Percentiles rank a stretch among this genome's conserved stretches.
Evolutionary conservation across 441 rosid species (phyloP).

Genomic region (Macaranga tanarius): DNA sequence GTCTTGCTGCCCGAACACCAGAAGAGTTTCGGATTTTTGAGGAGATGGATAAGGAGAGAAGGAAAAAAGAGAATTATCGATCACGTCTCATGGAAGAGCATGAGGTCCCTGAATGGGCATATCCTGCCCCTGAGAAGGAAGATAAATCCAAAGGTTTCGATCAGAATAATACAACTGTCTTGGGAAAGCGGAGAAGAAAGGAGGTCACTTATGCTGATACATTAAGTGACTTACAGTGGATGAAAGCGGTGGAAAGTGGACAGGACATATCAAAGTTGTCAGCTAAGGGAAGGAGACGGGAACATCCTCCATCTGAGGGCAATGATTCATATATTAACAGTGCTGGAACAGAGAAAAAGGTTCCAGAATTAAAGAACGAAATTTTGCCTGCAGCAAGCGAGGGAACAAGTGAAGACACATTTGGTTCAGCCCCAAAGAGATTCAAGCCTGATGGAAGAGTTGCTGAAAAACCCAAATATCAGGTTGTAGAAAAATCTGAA

Average conservation of each 20-base stretch:
- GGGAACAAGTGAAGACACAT: slow-evolving; percentile 69
- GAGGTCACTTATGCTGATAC: slow-evolving; percentile 79
- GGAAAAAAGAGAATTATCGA: slow-evolving; percentile 79
- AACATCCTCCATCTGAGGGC: slow-evolving; percentile 35
- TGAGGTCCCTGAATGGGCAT: slow-evolving; percentile 99
- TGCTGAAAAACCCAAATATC: slow-evolving; percentile 35
- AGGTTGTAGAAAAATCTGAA: slow-evolving; percentile 39
- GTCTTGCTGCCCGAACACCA: slow-evolving; percentile 87
- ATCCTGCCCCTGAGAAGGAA: slow-evolving; percentile 58
- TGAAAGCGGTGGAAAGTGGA: slow-evolving; percentile 92
- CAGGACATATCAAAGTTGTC: slow-evolving; percentile 57
- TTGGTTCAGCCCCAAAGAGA: slow-evolving; percentile 45
- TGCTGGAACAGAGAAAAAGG: slow-evolving; percentile 33
- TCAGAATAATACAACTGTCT: slow-evolving; percentile 41
- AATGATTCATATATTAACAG: slow-evolving; percentile 48
- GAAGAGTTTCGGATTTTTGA: slow-evolving; percentile 94
- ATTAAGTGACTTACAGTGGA: slow-evolving; percentile 81
- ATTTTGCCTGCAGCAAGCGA: slow-evolving; percentile 47
- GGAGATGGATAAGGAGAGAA: slow-evolving; percentile 94
- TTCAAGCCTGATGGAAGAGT: slow-evolving; percentile 34
- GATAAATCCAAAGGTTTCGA: slow-evolving; percentile 58
- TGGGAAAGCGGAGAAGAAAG: slow-evolving; percentile 86
- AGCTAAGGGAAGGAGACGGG: slow-evolving; percentile 48
- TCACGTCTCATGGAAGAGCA: slow-evolving; percentile 95
- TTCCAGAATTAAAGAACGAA: slow-evolving; percentile 32